phyloP scores from a whole-genome alignment of 148 eudicot species.

The Simmondsia chinensis region DNA sequence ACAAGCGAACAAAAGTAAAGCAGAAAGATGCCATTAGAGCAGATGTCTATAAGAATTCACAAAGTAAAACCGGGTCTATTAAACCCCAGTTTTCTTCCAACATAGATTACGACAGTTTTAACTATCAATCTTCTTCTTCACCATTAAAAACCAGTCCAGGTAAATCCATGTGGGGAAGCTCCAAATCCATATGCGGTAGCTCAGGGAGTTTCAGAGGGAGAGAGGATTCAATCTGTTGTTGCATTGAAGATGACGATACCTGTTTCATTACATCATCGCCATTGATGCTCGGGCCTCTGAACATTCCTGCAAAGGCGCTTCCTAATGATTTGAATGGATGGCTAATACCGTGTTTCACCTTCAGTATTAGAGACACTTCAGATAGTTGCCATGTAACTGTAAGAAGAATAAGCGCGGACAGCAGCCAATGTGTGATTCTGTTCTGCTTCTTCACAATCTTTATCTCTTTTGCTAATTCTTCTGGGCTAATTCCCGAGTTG shows the following conservation, averaged over 20 bases:
- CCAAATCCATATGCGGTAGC: conserved; percentile 20
- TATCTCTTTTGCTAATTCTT: conserved; percentile 44
- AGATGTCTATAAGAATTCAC: no score
- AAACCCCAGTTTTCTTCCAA: no score
- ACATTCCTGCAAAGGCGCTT: conserved; percentile 22
- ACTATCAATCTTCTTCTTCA: conserved; percentile 12
- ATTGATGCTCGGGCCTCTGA: conserved; percentile 15
- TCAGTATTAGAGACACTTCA: conserved; percentile 42
- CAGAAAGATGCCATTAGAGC: no score
- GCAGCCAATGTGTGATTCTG: conserved; percentile 50
- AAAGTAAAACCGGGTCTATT: no score
- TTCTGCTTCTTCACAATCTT: conserved; percentile 57
- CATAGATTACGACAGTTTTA: no score
- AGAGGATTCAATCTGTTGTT: conserved; percentile 8
- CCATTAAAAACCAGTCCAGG: conserved; percentile 14
- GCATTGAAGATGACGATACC: conserved; percentile 8
- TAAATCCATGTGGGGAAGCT: conserved; percentile 25
- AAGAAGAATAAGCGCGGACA: conserved; percentile 43
- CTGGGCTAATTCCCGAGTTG: conserved; percentile 1
- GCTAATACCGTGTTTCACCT: conserved; percentile 30
- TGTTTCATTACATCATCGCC: conserved; percentile 6
- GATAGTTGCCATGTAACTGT: conserved; percentile 68
- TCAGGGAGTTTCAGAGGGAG: conserved; percentile 25
- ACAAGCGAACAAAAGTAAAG: no score
- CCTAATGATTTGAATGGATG: conserved; percentile 43